Evolutionary conservation across 495 filamentous ascomycete species (phyloP).

Genomic region (Penicillium coprophilum): DNA sequence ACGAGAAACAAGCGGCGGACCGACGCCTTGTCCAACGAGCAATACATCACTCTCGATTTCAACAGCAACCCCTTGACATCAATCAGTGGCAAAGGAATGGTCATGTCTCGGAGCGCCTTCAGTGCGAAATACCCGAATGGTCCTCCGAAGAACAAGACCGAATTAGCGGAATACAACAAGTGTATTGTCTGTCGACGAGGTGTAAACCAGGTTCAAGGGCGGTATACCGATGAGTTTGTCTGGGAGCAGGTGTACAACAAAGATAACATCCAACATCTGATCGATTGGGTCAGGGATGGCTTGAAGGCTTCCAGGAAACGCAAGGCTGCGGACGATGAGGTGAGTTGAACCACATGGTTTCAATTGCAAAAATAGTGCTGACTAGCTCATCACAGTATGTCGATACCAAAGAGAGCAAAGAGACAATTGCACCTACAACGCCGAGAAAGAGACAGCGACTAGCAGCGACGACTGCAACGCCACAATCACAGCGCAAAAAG

Average conservation of each 20-base stretch:
- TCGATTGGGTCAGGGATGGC: constrained; percentile 62
- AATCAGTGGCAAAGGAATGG: constrained; percentile 81
- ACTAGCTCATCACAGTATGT: constrained; percentile 31
- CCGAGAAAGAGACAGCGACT: constrained; percentile 59
- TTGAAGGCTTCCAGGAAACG: constrained; percentile 56
- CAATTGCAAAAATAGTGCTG: constrained; percentile 4
- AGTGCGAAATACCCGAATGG: constrained; percentile 69
- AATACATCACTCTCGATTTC: constrained; percentile 83
- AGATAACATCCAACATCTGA: constrained; percentile 60
- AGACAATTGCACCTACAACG: constrained; percentile 53
- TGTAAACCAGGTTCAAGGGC: constrained; percentile 80
- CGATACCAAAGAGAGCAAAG: constrained; percentile 46
- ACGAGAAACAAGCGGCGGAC: constrained; percentile 76
- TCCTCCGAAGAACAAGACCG: constrained; percentile 62
- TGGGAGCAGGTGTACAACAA: constrained; percentile 85
- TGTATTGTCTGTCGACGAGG: constrained; percentile 88
- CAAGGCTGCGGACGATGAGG: constrained; percentile 49
- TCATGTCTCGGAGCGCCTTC: constrained; percentile 73
- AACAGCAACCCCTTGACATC: constrained; percentile 84
- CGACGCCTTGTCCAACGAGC: constrained; percentile 84
- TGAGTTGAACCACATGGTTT: constrained; percentile 29
- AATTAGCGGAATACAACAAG: constrained; percentile 72
- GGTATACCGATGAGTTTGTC: constrained; percentile 87
- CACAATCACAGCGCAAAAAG: constrained; percentile 55
- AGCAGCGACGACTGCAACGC: constrained; percentile 55